Percentiles rank a stretch among this genome's conserved stretches.
Conservation (phyloP, 164 flowering plant genomes). For the Nymphaea colorata region DNA sequence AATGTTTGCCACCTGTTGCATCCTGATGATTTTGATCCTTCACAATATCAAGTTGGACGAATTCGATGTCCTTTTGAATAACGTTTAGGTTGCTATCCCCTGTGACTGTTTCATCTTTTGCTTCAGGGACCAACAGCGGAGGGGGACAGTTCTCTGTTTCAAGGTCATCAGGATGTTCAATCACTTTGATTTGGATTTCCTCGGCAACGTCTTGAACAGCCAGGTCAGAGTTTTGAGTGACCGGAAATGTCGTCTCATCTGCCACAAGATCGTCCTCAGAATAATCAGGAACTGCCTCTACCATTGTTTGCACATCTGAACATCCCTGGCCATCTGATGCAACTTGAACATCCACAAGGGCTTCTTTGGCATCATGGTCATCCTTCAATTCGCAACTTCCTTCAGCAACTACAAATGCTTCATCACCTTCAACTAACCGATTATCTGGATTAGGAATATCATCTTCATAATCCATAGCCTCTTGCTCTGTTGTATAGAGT, state of each 20-base stretch:
- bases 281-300: not conserved
- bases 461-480: not conserved
- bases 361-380: not conserved
- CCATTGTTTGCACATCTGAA: not conserved
- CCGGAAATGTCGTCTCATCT: not conserved
- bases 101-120: not conserved
- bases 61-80: not conserved
- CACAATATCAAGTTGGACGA: not conserved
- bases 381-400: not conserved
- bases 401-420: not conserved
- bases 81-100: not conserved
- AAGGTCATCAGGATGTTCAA: not conserved
- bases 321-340: not conserved
- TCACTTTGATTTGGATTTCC: not conserved
- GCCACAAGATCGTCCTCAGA: not conserved
- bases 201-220: not conserved
- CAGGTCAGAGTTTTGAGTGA: not conserved
- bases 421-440: not conserved
- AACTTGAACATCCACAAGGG: not conserved
- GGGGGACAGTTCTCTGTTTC: not conserved
- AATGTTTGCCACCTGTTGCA: too few species aligned
- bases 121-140: not conserved
- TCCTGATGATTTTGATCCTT: not conserved
- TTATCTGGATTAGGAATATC: not conserved
- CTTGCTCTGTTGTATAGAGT: not conserved